Percentiles rank a stretch among this genome's conserved stretches.
Evolutionary conservation across 169 alveolate genomes (phyloP).

Genomic region (Miamiensis avidus): DNA sequence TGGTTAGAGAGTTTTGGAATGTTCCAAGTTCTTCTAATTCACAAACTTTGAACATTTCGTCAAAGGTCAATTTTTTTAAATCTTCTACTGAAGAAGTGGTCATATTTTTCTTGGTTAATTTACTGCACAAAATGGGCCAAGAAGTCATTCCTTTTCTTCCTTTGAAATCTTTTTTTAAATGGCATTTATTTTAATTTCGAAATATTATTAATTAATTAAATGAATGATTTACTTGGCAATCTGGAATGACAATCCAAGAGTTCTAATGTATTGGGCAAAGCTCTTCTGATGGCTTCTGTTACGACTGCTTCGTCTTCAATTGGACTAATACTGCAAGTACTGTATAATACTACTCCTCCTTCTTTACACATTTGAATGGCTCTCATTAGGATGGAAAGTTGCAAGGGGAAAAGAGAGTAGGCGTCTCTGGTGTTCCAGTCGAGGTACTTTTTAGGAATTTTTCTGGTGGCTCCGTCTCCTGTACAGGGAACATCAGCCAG

Average conservation of each 20-base stretch:
- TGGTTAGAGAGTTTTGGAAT: neutral
- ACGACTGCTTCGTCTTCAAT: slow-evolving; percentile 97
- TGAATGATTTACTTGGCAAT: slow-evolving; percentile 33
- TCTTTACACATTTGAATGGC: slow-evolving; percentile 86
- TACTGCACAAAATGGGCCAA: slow-evolving; percentile 51
- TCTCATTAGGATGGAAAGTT: slow-evolving; percentile 89
- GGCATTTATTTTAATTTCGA: neutral
- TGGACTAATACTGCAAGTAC: slow-evolving; percentile 97
- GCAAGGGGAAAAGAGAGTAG: slow-evolving; percentile 87
- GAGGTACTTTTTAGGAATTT: slow-evolving; percentile 92
- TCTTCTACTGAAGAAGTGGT: neutral
- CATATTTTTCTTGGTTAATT: too few relatives aligned
- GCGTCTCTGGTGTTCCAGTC: slow-evolving; percentile 95
- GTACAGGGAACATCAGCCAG: slow-evolving; percentile 97
- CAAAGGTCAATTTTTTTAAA: neutral
- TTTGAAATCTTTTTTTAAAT: slow-evolving; percentile 25
- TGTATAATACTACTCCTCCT: slow-evolving; percentile 92
- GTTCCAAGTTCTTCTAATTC: neutral
- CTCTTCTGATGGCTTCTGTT: slow-evolving; percentile 68
- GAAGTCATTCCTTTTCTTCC: slow-evolving; percentile 56
- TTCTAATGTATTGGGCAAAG: slow-evolving; percentile 70
- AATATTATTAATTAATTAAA: too few relatives aligned
- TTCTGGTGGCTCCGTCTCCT: slow-evolving; percentile 97
- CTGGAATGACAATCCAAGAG: slow-evolving; percentile 75
- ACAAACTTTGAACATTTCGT: neutral